phyloP scores from a whole-genome alignment of 2,329 filamentous ascomycete genomes.

The Fusarium oxysporum region DNA sequence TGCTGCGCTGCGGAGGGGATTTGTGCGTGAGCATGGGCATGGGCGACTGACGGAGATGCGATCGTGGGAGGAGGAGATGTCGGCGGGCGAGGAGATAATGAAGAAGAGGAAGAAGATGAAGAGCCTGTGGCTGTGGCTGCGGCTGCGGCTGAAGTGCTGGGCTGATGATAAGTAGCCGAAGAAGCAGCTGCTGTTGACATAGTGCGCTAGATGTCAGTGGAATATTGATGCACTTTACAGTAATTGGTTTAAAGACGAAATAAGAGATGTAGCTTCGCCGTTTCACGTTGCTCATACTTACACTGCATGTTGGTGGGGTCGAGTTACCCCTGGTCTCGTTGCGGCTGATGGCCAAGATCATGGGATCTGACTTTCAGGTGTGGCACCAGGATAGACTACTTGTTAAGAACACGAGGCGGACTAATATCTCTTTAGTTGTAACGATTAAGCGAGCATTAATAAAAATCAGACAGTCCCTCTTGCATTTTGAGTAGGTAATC shows the following conservation, averaged over 20 bases:
- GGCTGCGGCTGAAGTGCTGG: constrained; percentile 13
- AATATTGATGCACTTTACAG: background rate
- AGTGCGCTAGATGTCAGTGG: background rate
- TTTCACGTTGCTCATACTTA: constrained; percentile 30
- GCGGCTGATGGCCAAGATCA: constrained; percentile 34
- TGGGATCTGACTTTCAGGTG: constrained; percentile 20
- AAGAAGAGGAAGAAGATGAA: constrained; percentile 37
- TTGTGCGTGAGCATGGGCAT: constrained; percentile 34
- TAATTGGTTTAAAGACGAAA: constrained; percentile 3
- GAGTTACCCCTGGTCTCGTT: constrained; percentile 33
- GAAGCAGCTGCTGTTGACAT: constrained; percentile 24
- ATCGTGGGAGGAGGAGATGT: constrained; percentile 43
- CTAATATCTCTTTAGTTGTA: background rate
- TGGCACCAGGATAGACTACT: background rate
- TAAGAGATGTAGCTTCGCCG: constrained; percentile 19
- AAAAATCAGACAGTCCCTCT: background rate
- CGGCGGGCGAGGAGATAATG: constrained; percentile 37
- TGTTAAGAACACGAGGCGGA: background rate
- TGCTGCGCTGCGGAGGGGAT: constrained; percentile 23
- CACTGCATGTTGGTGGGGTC: constrained; percentile 38
- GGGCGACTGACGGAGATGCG: constrained; percentile 39
- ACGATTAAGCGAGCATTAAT: background rate
- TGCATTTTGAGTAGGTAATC: too few relatives aligned
- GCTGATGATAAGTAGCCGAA: constrained; percentile 18
- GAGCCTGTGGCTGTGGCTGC: constrained; percentile 26